Base-by-base conservation (phyloP, 2,329 filamentous ascomycete genomes). In the Neonectria sp. region DNA sequence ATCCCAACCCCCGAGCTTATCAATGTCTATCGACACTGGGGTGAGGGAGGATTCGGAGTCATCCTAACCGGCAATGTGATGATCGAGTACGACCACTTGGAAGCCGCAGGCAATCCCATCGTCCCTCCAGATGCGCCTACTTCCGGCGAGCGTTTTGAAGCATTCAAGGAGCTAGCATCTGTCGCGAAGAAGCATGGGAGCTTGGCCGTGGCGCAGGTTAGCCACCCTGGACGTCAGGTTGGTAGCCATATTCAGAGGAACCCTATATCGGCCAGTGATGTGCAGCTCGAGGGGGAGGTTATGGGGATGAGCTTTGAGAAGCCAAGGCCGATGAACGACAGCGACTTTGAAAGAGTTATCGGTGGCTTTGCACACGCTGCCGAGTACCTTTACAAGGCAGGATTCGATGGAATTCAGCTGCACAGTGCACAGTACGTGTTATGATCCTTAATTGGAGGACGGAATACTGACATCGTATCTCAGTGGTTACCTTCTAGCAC, bases 11-110 rank as follows among this genome's bases (percentile, higher is more conserved):
- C 78, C 6, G 79, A 81, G 61, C 67, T 79, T 17, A 75, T 89
- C 72, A 86, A 89, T 51, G 80, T 90, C 33, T 92, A 92, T 79
- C 81, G 84, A 59, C 63, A 75, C 58, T 93, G 89, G 88, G 90
- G 90, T 6, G 85, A 90, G 71, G 87, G 86, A n/a, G 83, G 79
- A 24, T 83, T 84, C 60, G 89, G 89, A 3, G 71, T 89, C 48
- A 87, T 91, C 55, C 76, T 91, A 1, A 90, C 88, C 1, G 90
- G 90, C 48, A 92, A 92, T 78, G 82, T 91, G 64, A 89, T 91
- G 84, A 85, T 92, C 58, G 88, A 91, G 53, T 88, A 86, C 69
- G 86, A 89, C 53, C 84, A 89, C 37, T 78, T 90, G 2, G 87
- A 90, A 80, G 83, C 82, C 31, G 81, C 91, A 35, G 91, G 91